Base-by-base conservation (phyloP, 768 basidiomycete species). In the Cytidiella melzeri region DNA sequence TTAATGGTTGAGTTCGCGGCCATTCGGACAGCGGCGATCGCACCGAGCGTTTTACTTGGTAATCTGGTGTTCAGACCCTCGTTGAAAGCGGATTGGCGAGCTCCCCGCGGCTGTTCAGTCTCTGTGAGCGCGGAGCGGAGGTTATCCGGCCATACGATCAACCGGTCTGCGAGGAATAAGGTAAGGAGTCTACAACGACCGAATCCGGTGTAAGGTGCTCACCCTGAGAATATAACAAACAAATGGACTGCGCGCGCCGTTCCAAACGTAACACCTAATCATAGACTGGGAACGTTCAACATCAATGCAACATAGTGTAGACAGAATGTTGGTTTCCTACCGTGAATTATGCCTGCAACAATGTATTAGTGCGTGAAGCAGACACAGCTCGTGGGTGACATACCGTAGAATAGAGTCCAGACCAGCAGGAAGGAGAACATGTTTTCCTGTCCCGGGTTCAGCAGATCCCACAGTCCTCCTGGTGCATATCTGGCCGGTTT, bases 351-450 rank as follows among this genome's bases (percentile, higher is more conserved):
- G 13, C 74, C 77, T 68, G 50, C 41, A 52, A n/a, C n/a, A n/a
- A n/a, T 15, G 48, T 43, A 38, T 43, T 45, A 25, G 30, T 40
- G 52, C 45, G 23, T 37, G 30, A 34, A 20, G 9, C 19, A 47
- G 39, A 28, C 26, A 25, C 26, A 20, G 12, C n/a, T n/a, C n/a
- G n/a, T n/a, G n/a, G n/a, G n/a, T n/a, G n/a, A 68, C 86, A 51
- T 58, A 91, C 89, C 93, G 64, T 89, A 95, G 64, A 93, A 88
- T 48, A 95, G 70, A 28, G 93, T 97, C 93, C 93, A 97, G 19
- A 87, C 84, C 24, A 96, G 77, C 50, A 97, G 77, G 60, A 94
- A 97, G 3, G 91, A 90, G 60, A 92, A 90, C 15, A 84, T 70
- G 55, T 92, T 93, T 66, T 96, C 93, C 67, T 92, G 88, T 9